Evolutionary conservation across 1,139 yeast genomes (phyloP).

Genomic region (Suhomyces kunorum): DNA sequence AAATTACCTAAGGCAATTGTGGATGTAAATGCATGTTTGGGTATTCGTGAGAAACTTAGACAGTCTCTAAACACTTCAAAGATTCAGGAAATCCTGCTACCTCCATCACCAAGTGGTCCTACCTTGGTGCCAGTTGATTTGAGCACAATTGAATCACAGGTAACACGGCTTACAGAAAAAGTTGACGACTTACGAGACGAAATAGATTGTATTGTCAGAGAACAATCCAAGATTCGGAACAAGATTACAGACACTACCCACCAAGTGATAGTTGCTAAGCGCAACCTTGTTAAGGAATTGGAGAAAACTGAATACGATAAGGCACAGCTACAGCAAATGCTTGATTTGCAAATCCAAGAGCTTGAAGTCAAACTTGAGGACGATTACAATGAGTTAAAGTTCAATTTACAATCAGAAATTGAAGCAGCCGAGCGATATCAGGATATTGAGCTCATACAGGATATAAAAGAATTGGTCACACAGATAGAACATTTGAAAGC

Average conservation of each 20-base stretch:
- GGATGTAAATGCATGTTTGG: constrained; percentile 15
- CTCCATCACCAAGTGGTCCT: neutral
- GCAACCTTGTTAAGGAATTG: constrained; percentile 14
- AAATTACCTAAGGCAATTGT: constrained; percentile 4
- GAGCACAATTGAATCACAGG: constrained; percentile 8
- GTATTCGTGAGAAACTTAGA: constrained; percentile 11
- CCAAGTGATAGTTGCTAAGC: constrained; percentile 9
- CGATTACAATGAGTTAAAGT: constrained; percentile 35
- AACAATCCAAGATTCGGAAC: constrained; percentile 14
- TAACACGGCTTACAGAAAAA: constrained; percentile 6
- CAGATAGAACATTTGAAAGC: constrained; percentile 15
- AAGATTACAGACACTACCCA: constrained; percentile 13
- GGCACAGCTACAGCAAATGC: constrained; percentile 15
- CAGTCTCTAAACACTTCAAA: neutral
- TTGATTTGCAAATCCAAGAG: constrained; percentile 17
- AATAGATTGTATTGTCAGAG: constrained; percentile 14
- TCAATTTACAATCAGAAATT: constrained; percentile 35
- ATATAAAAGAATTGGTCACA: constrained; percentile 21
- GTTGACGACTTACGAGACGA: constrained; percentile 17
- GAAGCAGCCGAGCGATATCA: constrained; percentile 28
- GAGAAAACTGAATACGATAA: constrained; percentile 14
- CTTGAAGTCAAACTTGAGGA: constrained; percentile 22
- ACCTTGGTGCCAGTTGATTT: constrained; percentile 1
- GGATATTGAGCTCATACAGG: constrained; percentile 24
- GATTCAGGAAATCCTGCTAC: neutral